These are phyloP conservation scores for Pistacia integerrima DNA, from an alignment of 345 rosid species.

Conservation along the genomic window DNA sequence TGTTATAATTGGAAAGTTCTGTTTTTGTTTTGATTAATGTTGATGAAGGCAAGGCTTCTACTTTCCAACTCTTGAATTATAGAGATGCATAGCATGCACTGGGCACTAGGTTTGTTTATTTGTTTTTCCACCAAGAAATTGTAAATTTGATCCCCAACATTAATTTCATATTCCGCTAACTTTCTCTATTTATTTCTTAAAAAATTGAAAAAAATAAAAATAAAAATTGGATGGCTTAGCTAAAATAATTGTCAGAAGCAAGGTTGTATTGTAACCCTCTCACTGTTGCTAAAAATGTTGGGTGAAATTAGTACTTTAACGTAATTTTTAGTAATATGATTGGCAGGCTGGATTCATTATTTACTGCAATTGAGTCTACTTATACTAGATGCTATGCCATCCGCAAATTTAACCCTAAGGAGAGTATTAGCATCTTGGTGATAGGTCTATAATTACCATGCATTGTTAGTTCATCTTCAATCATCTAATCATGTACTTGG, in stretches of 20 bases:
- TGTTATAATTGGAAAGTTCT: neutral
- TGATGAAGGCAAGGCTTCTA: neutral
- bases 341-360: neutral
- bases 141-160: neutral
- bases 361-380: neutral
- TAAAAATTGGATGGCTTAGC: neutral
- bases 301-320: neutral
- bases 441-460: neutral
- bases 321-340: neutral
- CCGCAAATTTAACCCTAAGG: neutral
- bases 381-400: neutral
- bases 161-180: neutral
- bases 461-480: slow-evolving; percentile 1
- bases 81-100: neutral
- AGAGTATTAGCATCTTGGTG: neutral
- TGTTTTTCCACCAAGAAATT: neutral
- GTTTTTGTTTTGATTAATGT: neutral
- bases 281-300: neutral
- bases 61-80: neutral
- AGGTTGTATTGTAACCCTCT: neutral
- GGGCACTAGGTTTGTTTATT: neutral
- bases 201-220: neutral
- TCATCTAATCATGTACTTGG: neutral
- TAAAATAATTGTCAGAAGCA: neutral
- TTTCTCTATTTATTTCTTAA: neutral